These are phyloP conservation scores for Catunica adiposa DNA, from an alignment of 2,329 filamentous ascomycete species.

Conservation along the genomic window DNA sequence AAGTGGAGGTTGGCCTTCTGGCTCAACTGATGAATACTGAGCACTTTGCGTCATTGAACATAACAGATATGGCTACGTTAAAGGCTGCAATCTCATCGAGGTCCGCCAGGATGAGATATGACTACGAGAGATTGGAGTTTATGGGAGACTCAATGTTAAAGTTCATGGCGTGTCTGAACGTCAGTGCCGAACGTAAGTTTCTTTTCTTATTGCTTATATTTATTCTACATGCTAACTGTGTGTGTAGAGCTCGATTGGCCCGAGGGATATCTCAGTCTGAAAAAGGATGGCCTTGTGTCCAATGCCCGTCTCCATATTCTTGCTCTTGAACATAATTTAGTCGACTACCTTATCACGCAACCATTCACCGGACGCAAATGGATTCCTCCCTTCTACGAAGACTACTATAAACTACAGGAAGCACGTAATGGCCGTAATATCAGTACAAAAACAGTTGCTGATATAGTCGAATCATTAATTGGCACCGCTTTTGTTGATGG, in stretches of 20 bases:
- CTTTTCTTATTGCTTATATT: background rate
- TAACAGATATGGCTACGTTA: slow-evolving; percentile 40
- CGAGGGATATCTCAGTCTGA: slow-evolving; percentile 55
- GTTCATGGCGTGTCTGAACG: slow-evolving; percentile 48
- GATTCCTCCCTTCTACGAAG: slow-evolving; percentile 43
- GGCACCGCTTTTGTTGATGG: slow-evolving; percentile 58
- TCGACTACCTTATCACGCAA: slow-evolving; percentile 54
- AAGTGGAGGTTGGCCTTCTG: slow-evolving; percentile 48
- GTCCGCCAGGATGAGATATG: slow-evolving; percentile 37
- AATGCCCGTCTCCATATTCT: slow-evolving; percentile 58
- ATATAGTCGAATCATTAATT: slow-evolving; percentile 73
- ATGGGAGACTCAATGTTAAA: slow-evolving; percentile 77
- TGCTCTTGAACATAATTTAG: slow-evolving; percentile 45
- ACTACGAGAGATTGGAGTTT: slow-evolving; percentile 80
- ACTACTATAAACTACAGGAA: slow-evolving; percentile 18
- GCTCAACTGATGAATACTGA: slow-evolving; percentile 37
- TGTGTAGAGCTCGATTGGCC: slow-evolving; percentile 46
- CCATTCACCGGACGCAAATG: slow-evolving; percentile 56
- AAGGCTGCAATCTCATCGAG: slow-evolving; percentile 55
- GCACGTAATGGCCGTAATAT: slow-evolving; percentile 25
- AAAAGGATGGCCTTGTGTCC: slow-evolving; percentile 54
- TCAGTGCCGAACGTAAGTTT: slow-evolving; percentile 35
- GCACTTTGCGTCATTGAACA: slow-evolving; percentile 25
- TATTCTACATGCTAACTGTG: slow-evolving; percentile 13
- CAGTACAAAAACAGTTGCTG: slow-evolving; percentile 68